These are phyloP conservation scores for Acer yangbiense DNA, from an alignment of 345 rosid species.

Conservation along the genomic window DNA sequence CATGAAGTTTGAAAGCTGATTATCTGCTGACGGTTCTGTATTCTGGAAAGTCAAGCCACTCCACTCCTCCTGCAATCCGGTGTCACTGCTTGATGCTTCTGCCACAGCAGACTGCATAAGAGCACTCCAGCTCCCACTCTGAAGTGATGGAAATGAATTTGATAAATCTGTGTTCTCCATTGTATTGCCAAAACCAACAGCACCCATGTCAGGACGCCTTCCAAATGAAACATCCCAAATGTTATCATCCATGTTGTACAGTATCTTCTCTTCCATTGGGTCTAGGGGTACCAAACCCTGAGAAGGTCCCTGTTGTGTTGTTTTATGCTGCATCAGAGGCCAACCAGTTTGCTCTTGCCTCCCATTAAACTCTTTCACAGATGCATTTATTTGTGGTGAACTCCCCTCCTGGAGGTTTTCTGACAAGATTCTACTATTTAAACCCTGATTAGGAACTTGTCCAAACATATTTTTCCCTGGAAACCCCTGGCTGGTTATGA, in stretches of 20 bases:
- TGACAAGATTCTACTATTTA: constrained; percentile 31
- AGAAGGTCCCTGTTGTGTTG: constrained; percentile 32
- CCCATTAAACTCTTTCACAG: constrained; percentile 34
- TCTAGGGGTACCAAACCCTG: constrained; percentile 62
- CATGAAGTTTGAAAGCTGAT: constrained; percentile 44
- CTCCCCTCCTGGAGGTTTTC: constrained; percentile 36
- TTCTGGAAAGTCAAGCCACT: constrained; percentile 64
- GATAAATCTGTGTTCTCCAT: constrained; percentile 42
- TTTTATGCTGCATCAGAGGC: constrained; percentile 45
- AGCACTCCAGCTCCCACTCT: constrained; percentile 96
- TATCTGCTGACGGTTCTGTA: constrained; percentile 49
- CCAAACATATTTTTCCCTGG: constrained; percentile 41
- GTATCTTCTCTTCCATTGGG: constrained; percentile 80
- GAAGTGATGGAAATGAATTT: constrained; percentile 59
- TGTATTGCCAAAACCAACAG: constrained; percentile 49
- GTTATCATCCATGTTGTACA: constrained; percentile 70
- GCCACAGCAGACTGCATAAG: constrained; percentile 93
- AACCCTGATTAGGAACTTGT: constrained; percentile 39
- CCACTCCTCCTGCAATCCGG: constrained; percentile 70
- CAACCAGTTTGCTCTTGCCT: constrained; percentile 50
- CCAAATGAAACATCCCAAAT: constrained; percentile 52
- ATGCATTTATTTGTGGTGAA: constrained; percentile 30
- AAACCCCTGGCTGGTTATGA: constrained; percentile 42
- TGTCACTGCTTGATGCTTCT: constrained; percentile 77
- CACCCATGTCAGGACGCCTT: constrained; percentile 35